Conservation (phyloP, 108 stramenopile species). For the Pelagomonas calceolata region DNA sequence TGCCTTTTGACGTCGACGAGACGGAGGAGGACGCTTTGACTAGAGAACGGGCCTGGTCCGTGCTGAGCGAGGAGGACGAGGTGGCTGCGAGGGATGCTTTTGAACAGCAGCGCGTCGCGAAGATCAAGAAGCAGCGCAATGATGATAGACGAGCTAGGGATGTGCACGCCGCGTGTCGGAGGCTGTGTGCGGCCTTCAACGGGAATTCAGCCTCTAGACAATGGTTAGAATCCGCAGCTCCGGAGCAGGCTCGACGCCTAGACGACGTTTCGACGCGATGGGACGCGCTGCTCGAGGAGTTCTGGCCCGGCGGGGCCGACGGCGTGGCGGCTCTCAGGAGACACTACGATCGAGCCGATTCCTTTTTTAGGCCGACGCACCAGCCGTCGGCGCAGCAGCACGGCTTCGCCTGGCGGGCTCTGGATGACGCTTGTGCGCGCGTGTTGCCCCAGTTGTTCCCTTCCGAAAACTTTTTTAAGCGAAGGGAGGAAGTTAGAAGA, state of each 20-base stretch:
- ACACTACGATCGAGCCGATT: neutral
- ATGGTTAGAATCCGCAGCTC: too few relatives aligned
- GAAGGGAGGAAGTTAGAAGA: neutral
- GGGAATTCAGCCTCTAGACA: neutral
- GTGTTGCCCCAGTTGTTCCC: slow-evolving; percentile 1
- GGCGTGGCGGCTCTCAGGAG: neutral
- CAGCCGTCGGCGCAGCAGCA: neutral
- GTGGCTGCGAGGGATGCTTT: neutral
- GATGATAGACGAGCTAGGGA: neutral
- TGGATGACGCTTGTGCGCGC: neutral
- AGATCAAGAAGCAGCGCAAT: neutral
- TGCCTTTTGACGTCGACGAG: too few relatives aligned
- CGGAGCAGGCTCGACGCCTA: too few relatives aligned
- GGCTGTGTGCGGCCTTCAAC: neutral
- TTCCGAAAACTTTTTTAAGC: neutral
- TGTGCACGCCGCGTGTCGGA: neutral
- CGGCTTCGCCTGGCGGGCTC: neutral
- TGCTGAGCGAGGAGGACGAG: neutral
- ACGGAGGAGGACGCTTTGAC: neutral
- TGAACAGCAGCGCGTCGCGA: neutral
- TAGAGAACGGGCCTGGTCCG: too few relatives aligned
- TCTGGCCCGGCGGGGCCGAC: neutral
- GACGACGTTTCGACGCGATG: too few relatives aligned
- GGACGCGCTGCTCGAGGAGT: neutral
- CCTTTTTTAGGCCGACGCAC: neutral